Conservation (phyloP, 495 filamentous ascomycete species). For the Penicillium pulvis region DNA sequence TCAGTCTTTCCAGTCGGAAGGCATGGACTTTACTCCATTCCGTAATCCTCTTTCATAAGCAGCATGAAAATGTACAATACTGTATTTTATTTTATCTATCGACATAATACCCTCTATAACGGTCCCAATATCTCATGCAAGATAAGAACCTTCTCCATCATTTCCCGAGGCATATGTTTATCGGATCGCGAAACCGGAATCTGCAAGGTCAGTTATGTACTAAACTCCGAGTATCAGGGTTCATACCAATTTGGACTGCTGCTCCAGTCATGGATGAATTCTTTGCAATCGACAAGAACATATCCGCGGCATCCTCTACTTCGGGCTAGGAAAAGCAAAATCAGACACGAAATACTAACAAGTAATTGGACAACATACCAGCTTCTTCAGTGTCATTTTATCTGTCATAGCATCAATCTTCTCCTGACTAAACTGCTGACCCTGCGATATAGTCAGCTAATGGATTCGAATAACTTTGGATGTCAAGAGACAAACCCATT, state of each 20-base stretch:
- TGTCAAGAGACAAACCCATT: constrained; percentile 58
- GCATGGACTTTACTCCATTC: constrained; percentile 37
- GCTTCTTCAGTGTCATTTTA: constrained; percentile 44
- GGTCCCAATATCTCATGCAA: not conserved
- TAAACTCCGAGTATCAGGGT: not conserved
- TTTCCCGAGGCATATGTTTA: constrained; percentile 7
- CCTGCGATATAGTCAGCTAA: constrained; percentile 31
- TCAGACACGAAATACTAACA: constrained; percentile 11
- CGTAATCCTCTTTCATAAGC: constrained; percentile 40
- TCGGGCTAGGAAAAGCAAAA: constrained; percentile 40
- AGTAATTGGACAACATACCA: constrained; percentile 31
- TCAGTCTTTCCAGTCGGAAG: constrained; percentile 30
- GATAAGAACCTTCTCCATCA: not conserved
- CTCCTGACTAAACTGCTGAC: constrained; percentile 47
- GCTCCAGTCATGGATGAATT: constrained; percentile 62
- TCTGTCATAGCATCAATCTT: constrained; percentile 39
- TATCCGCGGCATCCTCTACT: constrained; percentile 57
- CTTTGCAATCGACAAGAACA: constrained; percentile 53
- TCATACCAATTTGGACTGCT: constrained; percentile 54
- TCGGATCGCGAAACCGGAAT: constrained; percentile 39
- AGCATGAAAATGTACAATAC: constrained; percentile 10
- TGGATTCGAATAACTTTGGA: not conserved
- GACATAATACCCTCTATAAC: constrained; percentile 20
- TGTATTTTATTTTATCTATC: constrained; percentile 18
- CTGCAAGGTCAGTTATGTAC: constrained; percentile 27